Evolutionary conservation across 371 early-diverging fungal species (phyloP), one percentile per base, ranked within the genome.

Genomic region (Circinella umbellata): DNA sequence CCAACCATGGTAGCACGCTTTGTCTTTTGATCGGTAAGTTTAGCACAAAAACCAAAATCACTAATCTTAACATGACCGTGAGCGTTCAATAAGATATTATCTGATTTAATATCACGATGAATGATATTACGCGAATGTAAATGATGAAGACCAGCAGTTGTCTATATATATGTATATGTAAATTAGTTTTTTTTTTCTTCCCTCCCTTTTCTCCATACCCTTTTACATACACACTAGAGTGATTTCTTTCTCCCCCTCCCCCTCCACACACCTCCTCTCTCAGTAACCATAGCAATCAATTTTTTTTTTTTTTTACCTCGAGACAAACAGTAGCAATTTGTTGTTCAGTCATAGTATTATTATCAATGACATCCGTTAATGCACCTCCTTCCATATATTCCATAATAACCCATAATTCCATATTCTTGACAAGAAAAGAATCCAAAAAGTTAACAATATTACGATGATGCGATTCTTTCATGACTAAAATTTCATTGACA

Each of bases 321-420:
- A 86, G 82, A 61, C 95, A 92, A 34, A 99, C 92, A 48, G 94
- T 91, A 5, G 98, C 92, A 64, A 98, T 98, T 78, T 98, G 96
- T 42, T 85, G 81, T 83, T 99, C 98, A 35, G 88, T 87, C 87
- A 99, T 85, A 63, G 90, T 90, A 77, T 94, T 95, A 82, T 93
- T 91, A 70, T 97, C 98, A 78, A 99, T 96, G 34, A 98, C 92
- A 75, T 99, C 98, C 8, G 98, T 99, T 79, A 99, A 80, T 11
- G 98, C 91, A 42, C 99, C 99, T 38, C 97, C 98, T 78, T 98
- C 97, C 98, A 99, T 99, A 82, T 92, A 96, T 82, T 99, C 99
- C 96, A 99, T 96, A 35, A 99, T 92, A 9, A 99, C 97, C 99
- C 99, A 99, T 63, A 99, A 82, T 46, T 97, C 98, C 63, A 81